Evolutionary conservation across 106 monocot species (phyloP), one percentile per base, ranked within the genome.

Genomic region (Cymbidium sinense): DNA sequence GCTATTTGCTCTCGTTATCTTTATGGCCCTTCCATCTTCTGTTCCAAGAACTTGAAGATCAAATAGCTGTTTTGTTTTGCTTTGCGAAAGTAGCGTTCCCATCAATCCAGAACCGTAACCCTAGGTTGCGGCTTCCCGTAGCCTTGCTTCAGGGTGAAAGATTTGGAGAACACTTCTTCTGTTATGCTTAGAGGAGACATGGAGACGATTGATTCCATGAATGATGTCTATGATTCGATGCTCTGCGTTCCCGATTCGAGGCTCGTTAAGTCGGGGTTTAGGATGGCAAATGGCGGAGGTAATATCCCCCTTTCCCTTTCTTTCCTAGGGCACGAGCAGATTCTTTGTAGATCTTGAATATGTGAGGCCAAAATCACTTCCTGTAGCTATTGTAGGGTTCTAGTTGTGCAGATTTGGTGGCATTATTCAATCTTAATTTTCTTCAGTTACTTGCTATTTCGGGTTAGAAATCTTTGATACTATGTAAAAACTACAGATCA

Each of bases 151-250:
- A 34, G 65, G 83, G 30, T 34, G 30, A 73, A 51, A 35, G 79
- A 79, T 31, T 43, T 18, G 50, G 62, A 72, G 73, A 85, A 47
- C 41, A 27, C 7, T 41, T 13, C 76, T 34, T 75, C 77, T 39
- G 65, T 80, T 1, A 20, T 19, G 37, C 44, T 55, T 13, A 27
- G 33, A 44, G 31, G 70, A 28, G 64, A 39, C 37, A 34, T 69
- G 62, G 73, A 77, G 64, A 73, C 15, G 23, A n/a, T 3, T 7
- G 50, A 29, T n/a, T 79, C 76, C 7, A 4, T 33, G 2, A 76
- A 81, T 18, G 91, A 94, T 25, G 50, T 80, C 2, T 82, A 86
- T 30, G 91, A 89, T 64, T 87, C 89, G 41, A 83, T 91, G 89
- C 75, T 95, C 37, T 91, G 91, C 75, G 81, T 86, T 64, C 79